Base-by-base conservation (phyloP, 805 yeast genomes). In the Zygotorulaspora chibaensis region DNA sequence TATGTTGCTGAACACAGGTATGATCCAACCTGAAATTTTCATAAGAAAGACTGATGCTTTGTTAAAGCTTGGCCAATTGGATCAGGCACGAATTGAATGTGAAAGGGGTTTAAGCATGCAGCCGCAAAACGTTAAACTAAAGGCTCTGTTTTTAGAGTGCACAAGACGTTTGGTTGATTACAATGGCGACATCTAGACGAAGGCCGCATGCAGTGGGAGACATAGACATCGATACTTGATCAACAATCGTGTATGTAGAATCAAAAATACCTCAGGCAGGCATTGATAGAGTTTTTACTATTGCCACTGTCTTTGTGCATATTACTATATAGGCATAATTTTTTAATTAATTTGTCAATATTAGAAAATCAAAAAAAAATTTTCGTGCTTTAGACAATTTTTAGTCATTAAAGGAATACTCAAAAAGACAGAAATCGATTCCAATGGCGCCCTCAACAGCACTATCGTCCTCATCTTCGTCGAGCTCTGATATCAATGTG, bases 81-180 rank as follows among this genome's bases (percentile, higher is more conserved):
- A 75, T 37, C 79, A 73, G 8, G 84, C 89, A 2, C 77, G 80
- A 50, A 76, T 77, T 2, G 84, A 79, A 55, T 75, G 83, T 56
- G 90, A 84, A 65, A 75, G 90, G 61, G 95, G 90, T 0, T 69
- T 85, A 47, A 70, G 83, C n/a, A 76, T 84, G 55, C 76, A 70
- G 47, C 79, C 80, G 34, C 70, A 69, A 34, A 79, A 84, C 20
- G 51, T 50, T n/a, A 63, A 63, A 42, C 48, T 64, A 39, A 59
- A 55, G 36, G 61, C 61, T 4, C 46, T 63, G 34, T 46, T 50
- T 45, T 26, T 52, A 27, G 65, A 59, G 42, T 55, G 60, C 35
- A 49, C 52, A 17, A 61, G 61, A 50, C 54, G 51, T 37, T 40
- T 61, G 23, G 61, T 58, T 2, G 63, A 58, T 23, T 60, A 56